Evolutionary conservation across 140 eudicot genomes (phyloP).

Genomic region (Ambrosia hybrid): DNA sequence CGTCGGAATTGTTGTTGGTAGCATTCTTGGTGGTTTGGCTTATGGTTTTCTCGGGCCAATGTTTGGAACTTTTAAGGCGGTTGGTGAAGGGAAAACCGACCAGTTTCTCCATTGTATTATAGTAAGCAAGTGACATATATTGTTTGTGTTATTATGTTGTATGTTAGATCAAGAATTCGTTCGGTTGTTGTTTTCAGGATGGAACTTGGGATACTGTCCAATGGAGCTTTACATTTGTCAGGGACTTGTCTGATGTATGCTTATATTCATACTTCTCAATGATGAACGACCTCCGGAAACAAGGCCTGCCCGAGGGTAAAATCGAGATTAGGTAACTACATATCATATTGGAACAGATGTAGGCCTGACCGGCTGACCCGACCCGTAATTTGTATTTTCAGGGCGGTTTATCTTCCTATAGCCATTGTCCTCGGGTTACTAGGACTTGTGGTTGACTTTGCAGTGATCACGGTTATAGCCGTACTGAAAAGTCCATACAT

Average conservation of each 20-base stretch:
- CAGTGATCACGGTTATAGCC: constrained; percentile 69
- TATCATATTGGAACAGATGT: too few relatives aligned
- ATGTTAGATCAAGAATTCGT: constrained; percentile 15
- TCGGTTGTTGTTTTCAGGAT: constrained; percentile 45
- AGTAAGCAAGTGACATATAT: constrained; percentile 32
- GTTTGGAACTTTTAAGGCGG: constrained; percentile 88
- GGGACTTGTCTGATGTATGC: constrained; percentile 67
- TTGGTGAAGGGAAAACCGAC: constrained; percentile 81
- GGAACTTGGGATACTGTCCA: constrained; percentile 65
- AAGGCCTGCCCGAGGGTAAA: constrained; percentile 46
- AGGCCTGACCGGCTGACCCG: too few relatives aligned
- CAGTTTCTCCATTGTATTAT: constrained; percentile 59
- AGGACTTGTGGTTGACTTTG: constrained; percentile 68
- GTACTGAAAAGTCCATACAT: constrained; percentile 72
- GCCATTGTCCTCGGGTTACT: constrained; percentile 56
- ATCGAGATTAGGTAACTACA: constrained; percentile 50
- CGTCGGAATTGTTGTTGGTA: constrained; percentile 43
- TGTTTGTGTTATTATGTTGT: constrained; percentile 13
- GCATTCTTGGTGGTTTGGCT: constrained; percentile 78
- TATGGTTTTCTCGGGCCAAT: constrained; percentile 89
- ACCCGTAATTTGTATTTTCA: constrained; percentile 28
- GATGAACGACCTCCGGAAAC: constrained; percentile 52
- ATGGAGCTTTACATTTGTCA: constrained; percentile 61
- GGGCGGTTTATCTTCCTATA: constrained; percentile 57
- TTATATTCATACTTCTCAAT: constrained; percentile 61